Percentiles rank a stretch among this genome's conserved stretches.
Conservation (phyloP, 352 stramenopile genomes). For the Globisporangium lucens region DNA sequence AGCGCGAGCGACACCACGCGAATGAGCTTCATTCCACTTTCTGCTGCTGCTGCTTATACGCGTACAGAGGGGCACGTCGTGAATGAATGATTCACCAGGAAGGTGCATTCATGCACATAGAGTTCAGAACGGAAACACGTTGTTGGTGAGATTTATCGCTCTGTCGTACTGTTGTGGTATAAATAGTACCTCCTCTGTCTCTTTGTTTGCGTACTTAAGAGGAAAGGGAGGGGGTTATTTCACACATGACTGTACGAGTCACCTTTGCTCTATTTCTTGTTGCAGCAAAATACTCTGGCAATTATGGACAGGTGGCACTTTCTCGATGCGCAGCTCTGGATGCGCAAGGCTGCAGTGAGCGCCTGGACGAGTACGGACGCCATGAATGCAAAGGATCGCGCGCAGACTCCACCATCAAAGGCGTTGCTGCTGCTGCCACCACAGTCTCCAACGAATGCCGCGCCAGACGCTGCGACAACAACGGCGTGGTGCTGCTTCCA, state of each 20-base stretch:
- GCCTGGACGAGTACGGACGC: background rate
- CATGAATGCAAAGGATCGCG: background rate
- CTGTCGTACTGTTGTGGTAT: background rate
- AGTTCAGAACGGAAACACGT: background rate
- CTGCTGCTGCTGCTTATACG: background rate
- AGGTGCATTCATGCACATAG: background rate
- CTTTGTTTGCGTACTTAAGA: background rate
- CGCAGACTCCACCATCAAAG: background rate
- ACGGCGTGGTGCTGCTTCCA: slow-evolving; percentile 35
- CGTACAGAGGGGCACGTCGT: background rate
- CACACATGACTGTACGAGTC: background rate
- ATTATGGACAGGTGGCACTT: slow-evolving; percentile 28
- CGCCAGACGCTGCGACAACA: background rate
- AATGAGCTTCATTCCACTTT: slow-evolving; percentile 6
- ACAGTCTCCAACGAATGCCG: background rate
- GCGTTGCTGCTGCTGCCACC: background rate
- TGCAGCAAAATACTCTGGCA: background rate
- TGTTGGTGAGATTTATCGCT: background rate
- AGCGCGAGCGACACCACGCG: slow-evolving; percentile 7
- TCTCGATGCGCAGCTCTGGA: slow-evolving; percentile 31
- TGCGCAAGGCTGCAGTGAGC: slow-evolving; percentile 10
- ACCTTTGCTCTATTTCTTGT: background rate
- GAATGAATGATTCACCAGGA: background rate
- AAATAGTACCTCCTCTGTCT: slow-evolving; percentile 2
- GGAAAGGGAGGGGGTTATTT: background rate